Base-by-base conservation (phyloP, 148 eudicot species). In the Cornus kousa region DNA sequence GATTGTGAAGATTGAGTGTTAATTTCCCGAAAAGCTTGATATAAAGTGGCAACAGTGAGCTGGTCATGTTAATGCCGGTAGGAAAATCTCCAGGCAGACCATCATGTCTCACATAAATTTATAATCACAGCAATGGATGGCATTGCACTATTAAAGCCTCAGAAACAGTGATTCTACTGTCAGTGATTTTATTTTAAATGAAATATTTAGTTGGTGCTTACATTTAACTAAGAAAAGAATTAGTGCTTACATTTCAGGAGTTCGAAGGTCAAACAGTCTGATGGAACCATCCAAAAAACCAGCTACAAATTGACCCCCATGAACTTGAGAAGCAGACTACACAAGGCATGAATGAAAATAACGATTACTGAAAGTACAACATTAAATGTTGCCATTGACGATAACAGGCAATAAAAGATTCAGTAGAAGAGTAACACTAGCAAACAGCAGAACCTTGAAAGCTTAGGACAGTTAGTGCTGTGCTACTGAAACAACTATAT, bases 311-410 rank as follows among this genome's bases (percentile, higher is more conserved):
- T 93, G 98, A 80, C 95, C 92, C 65, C 92, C 91, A 77, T 91
- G 92, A 80, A 93, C 91, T 77, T 90, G 99, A 80, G 99, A 93
- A 78, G 94, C 99, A 88, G 98, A 85, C 99, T 96, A 80, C 85
- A 83, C 17, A 75, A 9, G 68, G 28, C 74, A 76, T 0, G 24
- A 73, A 24, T 19, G 65, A 64, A 19, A 48, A 28, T 71, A 46
- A 20, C 48, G 20, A 75, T 23, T 40, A 75, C 24, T 11, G 19
- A 35, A 43, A 70, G 19, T 23, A 19, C 4, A 5, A 28, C 28
- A 28, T 28, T 28, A 28, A 59, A 62, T 13, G 23, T 35, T 62
- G 40, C 72, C 68, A 70, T 43, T 50, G 40, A 70, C 37, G 40
- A 70, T 66, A 80, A 74, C 22, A 40, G 78, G 39, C 35, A 23